Percentiles rank a stretch among this genome's conserved stretches.
Evolutionary conservation across 345 rosid species (phyloP).

Genomic region (Eucalyptus sp.): DNA sequence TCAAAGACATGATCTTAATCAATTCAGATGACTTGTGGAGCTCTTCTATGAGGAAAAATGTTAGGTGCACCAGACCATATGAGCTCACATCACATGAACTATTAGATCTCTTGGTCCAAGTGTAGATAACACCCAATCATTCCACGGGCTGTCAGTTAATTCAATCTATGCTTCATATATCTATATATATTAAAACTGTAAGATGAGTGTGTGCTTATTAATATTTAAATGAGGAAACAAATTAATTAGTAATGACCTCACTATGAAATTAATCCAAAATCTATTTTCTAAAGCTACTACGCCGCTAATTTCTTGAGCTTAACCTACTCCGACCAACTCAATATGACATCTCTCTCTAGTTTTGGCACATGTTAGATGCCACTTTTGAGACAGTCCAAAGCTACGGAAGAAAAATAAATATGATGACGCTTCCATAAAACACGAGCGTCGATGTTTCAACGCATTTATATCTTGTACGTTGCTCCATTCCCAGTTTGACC

Average conservation of each 20-base stretch:
- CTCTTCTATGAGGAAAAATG: background rate
- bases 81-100: background rate
- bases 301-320: background rate
- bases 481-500: background rate
- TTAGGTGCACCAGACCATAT: background rate
- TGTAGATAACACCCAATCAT: rapidly evolving
- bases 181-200: background rate
- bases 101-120: background rate
- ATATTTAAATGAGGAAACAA: background rate
- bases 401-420: background rate
- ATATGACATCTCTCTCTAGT: background rate
- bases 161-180: background rate
- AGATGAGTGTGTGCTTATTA: background rate
- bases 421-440: background rate
- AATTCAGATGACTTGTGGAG: background rate
- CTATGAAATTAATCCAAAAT: background rate
- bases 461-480: background rate
- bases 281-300: background rate
- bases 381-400: background rate
- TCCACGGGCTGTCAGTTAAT: rapidly evolving
- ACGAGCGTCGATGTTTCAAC: background rate
- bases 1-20: background rate
- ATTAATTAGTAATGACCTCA: background rate
- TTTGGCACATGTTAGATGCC: background rate
- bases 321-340: background rate